Evolutionary conservation across 2,329 filamentous ascomycete genomes (phyloP).

Genomic region (Fusarium abutilonis): DNA sequence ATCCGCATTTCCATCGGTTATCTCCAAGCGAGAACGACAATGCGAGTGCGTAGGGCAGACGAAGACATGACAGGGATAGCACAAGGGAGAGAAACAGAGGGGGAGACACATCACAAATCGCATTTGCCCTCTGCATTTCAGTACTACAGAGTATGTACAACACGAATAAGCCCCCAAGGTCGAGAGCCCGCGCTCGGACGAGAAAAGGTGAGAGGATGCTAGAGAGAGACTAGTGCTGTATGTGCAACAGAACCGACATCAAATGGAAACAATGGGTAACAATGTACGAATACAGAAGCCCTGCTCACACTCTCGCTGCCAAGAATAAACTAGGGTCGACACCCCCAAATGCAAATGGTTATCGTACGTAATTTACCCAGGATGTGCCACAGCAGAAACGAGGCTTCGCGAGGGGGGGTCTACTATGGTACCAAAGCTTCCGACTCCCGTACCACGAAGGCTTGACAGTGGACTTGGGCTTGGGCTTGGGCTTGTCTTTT

Average conservation of each 20-base stretch:
- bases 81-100: not conserved
- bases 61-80: not conserved
- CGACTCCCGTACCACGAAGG: not conserved
- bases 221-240: not conserved
- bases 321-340: not conserved
- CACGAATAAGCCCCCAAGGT: not conserved
- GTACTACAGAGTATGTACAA: not conserved
- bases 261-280: not conserved
- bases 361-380: not conserved
- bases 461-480: not conserved
- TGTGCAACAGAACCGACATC: not conserved
- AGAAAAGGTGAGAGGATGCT: not conserved
- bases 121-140: not conserved
- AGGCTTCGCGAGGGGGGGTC: not conserved
- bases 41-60: not conserved
- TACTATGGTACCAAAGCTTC: no score
- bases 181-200: not conserved
- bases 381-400: not conserved
- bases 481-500: not conserved
- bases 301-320: no score
- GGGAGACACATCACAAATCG: not conserved
- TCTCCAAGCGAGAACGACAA: not conserved
- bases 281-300: no score
- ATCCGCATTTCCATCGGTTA: not conserved
- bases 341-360: not conserved